Evolutionary conservation across 1,139 yeast species (phyloP).

Genomic region (Yamadazyma trypodendri): DNA sequence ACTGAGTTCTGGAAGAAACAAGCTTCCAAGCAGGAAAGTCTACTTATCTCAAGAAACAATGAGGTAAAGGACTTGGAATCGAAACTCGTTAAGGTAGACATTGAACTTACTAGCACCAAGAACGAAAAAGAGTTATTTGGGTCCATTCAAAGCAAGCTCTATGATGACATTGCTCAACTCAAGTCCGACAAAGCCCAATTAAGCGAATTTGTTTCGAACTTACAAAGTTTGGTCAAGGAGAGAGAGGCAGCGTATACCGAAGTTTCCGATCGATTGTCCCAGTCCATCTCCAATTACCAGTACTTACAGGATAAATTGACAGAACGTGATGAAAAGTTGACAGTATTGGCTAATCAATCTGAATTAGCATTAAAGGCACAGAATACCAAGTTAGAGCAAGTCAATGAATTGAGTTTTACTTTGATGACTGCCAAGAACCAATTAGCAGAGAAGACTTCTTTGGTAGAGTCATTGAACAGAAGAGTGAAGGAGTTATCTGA

Average conservation of each 20-base stretch:
- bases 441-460: constrained; percentile 30
- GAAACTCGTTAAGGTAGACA: constrained; percentile 42
- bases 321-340: constrained; percentile 50
- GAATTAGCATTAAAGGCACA: constrained; percentile 62
- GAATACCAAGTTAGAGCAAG: constrained; percentile 63
- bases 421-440: constrained; percentile 43
- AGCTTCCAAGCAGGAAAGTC: constrained; percentile 54
- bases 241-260: constrained; percentile 56
- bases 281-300: constrained; percentile 55
- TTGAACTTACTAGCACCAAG: constrained; percentile 48
- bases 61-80: constrained; percentile 60
- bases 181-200: constrained; percentile 60
- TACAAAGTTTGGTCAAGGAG: constrained; percentile 63
- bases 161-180: constrained; percentile 53
- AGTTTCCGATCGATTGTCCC: constrained; percentile 47
- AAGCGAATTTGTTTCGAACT: constrained; percentile 56
- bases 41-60: constrained; percentile 54
- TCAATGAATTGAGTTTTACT: constrained; percentile 47
- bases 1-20: constrained; percentile 49
- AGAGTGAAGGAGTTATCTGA: constrained; percentile 22
- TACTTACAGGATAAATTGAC: constrained; percentile 48
- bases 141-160: constrained; percentile 51
- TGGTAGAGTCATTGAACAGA: constrained; percentile 25
- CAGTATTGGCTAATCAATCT: constrained; percentile 46
- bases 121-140: constrained; percentile 57